Conservation (phyloP, 148 eudicot species). For the Persicaria maculosa region DNA sequence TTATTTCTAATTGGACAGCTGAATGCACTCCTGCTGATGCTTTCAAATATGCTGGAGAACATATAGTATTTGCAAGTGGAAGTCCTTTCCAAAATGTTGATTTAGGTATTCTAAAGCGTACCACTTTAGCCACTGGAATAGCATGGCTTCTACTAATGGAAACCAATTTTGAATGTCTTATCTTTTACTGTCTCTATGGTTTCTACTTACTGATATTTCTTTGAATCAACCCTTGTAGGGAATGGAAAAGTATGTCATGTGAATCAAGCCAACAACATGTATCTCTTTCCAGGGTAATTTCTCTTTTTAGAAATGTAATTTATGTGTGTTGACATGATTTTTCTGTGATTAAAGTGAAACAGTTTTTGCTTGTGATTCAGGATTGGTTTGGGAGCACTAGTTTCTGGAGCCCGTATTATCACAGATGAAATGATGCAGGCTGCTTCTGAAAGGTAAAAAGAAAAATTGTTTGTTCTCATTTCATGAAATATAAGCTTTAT, state of each 20-base stretch:
- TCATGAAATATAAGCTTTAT: background rate
- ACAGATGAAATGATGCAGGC: constrained; percentile 95
- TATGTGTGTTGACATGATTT: constrained; percentile 4
- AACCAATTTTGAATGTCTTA: background rate
- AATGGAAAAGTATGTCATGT: constrained; percentile 94
- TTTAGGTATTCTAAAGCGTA: constrained; percentile 44
- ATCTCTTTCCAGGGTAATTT: constrained; percentile 94
- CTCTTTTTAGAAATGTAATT: constrained; percentile 10
- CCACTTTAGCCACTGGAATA: background rate
- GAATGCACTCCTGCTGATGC: constrained; percentile 96
- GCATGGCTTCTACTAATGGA: background rate
- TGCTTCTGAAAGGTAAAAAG: constrained; percentile 79
- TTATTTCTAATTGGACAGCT: constrained; percentile 38
- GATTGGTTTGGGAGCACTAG: constrained; percentile 93
- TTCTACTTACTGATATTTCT: background rate
- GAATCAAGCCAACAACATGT: constrained; percentile 99
- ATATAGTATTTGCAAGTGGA: constrained; percentile 94
- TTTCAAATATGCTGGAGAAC: constrained; percentile 88
- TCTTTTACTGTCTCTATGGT: background rate
- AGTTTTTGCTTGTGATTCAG: constrained; percentile 36
- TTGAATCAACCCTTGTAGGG: constrained; percentile 32
- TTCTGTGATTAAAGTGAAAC: background rate
- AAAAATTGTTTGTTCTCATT: background rate
- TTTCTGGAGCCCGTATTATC: constrained; percentile 84
- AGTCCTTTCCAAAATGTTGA: constrained; percentile 93